Evolutionary conservation across 441 rosid genomes (phyloP), one percentile per base, ranked within the genome.

Genomic region (Aquilaria agallochum): DNA sequence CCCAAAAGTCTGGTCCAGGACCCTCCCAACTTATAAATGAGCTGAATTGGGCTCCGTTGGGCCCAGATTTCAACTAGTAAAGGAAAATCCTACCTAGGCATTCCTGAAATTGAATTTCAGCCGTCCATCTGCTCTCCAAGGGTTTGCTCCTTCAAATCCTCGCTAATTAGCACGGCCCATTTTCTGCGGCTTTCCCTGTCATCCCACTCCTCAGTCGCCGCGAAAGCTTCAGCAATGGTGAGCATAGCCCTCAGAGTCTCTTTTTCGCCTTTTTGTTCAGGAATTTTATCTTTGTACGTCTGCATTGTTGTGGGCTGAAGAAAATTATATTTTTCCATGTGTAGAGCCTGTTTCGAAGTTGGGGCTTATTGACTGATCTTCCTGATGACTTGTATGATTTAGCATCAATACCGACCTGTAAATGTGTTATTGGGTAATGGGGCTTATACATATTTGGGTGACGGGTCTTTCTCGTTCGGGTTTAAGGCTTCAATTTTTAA

Each of bases 191-290:
- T 11, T 58, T 30, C 45, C 31, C 46, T 8, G 49, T 40, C 40
- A 31, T 15, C 11, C 34, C 42, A 4, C 58, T 50, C 15, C 31
- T 27, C 34, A 13, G 36, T 59, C 33, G 3, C 62, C 45, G 64
- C 53, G 62, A 53, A 45, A 65, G 74, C 58, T 59, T 13, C 46
- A 59, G 54, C 74, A 63, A 80, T 80, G 81, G 84, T 80, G 45
- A 72, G 71, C 3, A 30, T 11, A 40, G 2, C 31, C 50, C 50
- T 46, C 27, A 20, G 27, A 20, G 27, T 20, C 6, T 36, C 1
- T 3, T 36, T 36, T 36, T 2, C 7, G 5, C 7, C 42, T 3
- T 36, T 36, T 36, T 36, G 5, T 8, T 5, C 7, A 4, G 5
- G 7, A 36, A 5, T 3, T 36, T 36, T 1, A 36, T 36, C 42